These are phyloP conservation scores for Tetradesmus lagerheimii DNA, from an alignment of 139 green algal species.

Conservation along the genomic window DNA sequence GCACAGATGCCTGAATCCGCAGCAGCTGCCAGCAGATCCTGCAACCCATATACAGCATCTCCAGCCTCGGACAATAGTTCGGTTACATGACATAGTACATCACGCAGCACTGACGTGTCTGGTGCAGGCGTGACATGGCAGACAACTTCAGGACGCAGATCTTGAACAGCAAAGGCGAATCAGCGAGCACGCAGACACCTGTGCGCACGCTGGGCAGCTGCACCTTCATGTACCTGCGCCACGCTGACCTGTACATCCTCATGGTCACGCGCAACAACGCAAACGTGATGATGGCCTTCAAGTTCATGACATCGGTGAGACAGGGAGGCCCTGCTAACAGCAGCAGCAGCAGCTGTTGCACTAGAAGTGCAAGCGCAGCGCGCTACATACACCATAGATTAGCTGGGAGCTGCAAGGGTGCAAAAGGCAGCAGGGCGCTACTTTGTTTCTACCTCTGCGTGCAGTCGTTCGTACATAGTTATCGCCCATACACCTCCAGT, in stretches of 20 bases:
- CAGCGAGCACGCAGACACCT: conserved; percentile 64
- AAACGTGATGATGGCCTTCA: conserved; percentile 94
- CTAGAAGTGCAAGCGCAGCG: not conserved
- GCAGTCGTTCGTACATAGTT: too few relatives aligned
- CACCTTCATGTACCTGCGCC: conserved; percentile 91
- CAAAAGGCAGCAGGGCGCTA: not conserved
- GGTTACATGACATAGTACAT: not conserved
- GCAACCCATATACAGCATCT: not conserved
- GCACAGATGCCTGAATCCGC: too few relatives aligned
- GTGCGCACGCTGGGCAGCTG: conserved; percentile 84
- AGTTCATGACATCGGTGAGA: conserved; percentile 89
- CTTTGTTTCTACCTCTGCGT: too few relatives aligned
- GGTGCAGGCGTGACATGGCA: conserved; percentile 83
- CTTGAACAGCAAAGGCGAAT: conserved; percentile 79
- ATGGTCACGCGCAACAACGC: conserved; percentile 90
- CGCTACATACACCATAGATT: not conserved
- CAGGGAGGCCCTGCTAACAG: not conserved
- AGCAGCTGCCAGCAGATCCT: not conserved
- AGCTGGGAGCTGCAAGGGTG: not conserved
- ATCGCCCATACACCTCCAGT: too few relatives aligned
- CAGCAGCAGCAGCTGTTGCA: conserved; percentile 15
- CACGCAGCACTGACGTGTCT: not conserved
- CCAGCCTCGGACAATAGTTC: not conserved
- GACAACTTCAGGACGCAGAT: conserved; percentile 92
- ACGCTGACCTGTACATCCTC: conserved; percentile 94